phyloP scores from a whole-genome alignment of 495 filamentous ascomycete genomes.

The Podospora tetraspora region DNA sequence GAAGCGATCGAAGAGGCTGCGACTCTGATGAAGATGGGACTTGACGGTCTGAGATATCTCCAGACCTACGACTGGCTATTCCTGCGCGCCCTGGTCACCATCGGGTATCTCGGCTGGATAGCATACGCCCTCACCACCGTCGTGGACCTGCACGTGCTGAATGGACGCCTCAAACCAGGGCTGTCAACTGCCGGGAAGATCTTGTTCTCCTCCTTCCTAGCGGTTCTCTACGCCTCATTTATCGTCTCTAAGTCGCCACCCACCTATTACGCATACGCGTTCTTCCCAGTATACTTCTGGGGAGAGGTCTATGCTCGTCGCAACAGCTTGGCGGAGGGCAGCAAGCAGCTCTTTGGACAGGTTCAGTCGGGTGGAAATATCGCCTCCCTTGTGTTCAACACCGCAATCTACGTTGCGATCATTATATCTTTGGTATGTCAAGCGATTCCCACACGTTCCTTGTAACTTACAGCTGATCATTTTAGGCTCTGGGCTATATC shows the following conservation, averaged over 20 bases:
- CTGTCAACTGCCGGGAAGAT: constrained; percentile 56
- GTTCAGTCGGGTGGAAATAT: constrained; percentile 53
- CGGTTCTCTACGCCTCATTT: constrained; percentile 71
- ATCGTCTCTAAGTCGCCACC: constrained; percentile 70
- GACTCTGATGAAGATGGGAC: constrained; percentile 66
- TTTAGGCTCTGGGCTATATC: constrained; percentile 70
- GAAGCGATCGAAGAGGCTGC: constrained; percentile 71
- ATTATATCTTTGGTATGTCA: constrained; percentile 77
- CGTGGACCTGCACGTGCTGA: constrained; percentile 81
- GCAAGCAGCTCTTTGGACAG: constrained; percentile 62
- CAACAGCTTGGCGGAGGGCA: constrained; percentile 61
- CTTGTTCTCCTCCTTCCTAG: constrained; percentile 70
- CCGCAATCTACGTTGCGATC: constrained; percentile 61
- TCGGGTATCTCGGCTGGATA: constrained; percentile 97
- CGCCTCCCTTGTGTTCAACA: constrained; percentile 55
- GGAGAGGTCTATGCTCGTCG: constrained; percentile 86
- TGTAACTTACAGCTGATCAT: constrained; percentile 15
- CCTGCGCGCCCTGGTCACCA: constrained; percentile 80
- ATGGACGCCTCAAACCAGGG: constrained; percentile 61
- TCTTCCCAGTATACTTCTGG: constrained; percentile 95
- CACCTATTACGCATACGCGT: constrained; percentile 87
- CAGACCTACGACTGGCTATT: constrained; percentile 99
- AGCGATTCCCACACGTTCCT: not conserved
- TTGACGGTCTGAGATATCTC: constrained; percentile 86
- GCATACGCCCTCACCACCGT: constrained; percentile 90